Evolutionary conservation across 352 stramenopile species (phyloP).

Genomic region (Globisporangium abappressorium): DNA sequence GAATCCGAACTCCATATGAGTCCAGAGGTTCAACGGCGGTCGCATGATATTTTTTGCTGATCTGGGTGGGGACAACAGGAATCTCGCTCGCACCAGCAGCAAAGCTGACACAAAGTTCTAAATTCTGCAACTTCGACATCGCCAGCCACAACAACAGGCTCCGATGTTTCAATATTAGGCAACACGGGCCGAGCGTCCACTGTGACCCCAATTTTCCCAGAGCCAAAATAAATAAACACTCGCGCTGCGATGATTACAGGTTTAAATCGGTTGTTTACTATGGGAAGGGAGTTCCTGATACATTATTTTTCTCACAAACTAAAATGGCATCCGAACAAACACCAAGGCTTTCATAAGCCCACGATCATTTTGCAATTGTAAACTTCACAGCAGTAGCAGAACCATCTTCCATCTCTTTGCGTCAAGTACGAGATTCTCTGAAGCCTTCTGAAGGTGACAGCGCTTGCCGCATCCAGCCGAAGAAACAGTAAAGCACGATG

Average conservation of each 20-base stretch:
- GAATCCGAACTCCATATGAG: too few species aligned
- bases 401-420: too few species aligned
- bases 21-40: too few species aligned
- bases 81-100: too few species aligned
- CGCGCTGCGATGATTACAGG: background rate
- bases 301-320: background rate
- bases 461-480: background rate
- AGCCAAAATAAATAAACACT: constrained; percentile 2
- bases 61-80: too few species aligned
- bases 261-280: background rate
- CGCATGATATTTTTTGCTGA: too few species aligned
- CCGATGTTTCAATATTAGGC: background rate
- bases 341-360: background rate
- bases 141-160: too few species aligned
- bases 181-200: background rate
- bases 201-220: background rate
- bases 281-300: background rate
- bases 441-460: background rate
- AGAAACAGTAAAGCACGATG: background rate
- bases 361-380: background rate
- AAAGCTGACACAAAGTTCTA: too few species aligned
- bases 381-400: background rate
- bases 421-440: background rate
- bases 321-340: background rate
- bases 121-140: too few species aligned